Conservation (phyloP, 768 basidiomycete species). For the Kwoniella dendrophila region DNA sequence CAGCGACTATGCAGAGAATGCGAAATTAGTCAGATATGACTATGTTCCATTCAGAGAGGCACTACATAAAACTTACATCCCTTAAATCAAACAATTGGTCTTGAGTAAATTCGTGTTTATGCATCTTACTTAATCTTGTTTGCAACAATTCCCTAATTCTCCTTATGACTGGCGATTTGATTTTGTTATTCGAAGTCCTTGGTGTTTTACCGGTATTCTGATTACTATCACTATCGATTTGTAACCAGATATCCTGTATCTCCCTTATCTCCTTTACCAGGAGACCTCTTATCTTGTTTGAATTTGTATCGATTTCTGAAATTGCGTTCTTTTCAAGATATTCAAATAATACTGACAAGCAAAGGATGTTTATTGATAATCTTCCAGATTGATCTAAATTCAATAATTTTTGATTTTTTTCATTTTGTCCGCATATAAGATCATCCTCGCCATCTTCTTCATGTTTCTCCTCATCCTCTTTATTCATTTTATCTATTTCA, state of each 20-base stretch:
- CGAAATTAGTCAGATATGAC: background rate
- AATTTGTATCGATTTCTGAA: background rate
- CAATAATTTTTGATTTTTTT: slow-evolving; percentile 2
- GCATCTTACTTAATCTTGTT: slow-evolving; percentile 4
- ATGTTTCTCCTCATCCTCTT: background rate
- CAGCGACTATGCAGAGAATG: slow-evolving; percentile 6
- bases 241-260: too few relatives aligned
- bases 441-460: slow-evolving; percentile 1
- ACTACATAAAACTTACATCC: slow-evolving; percentile 22
- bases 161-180: background rate
- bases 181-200: background rate
- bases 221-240: too few relatives aligned
- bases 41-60: too few relatives aligned
- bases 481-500: background rate
- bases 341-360: background rate
- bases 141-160: background rate
- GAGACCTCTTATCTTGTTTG: background rate
- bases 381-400: slow-evolving; percentile 24
- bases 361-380: slow-evolving; percentile 17
- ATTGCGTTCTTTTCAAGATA: background rate
- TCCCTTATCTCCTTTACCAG: too few relatives aligned
- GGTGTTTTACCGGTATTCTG: too few relatives aligned
- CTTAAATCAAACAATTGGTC: slow-evolving; percentile 16
- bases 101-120: slow-evolving; percentile 3
- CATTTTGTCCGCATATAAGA: slow-evolving; percentile 8